A percentile compares a stretch with the other conserved stretches of the same genome.
Evolutionary conservation across 2,329 filamentous ascomycete genomes (phyloP).

Genomic region (Chlorencoelia australis): DNA sequence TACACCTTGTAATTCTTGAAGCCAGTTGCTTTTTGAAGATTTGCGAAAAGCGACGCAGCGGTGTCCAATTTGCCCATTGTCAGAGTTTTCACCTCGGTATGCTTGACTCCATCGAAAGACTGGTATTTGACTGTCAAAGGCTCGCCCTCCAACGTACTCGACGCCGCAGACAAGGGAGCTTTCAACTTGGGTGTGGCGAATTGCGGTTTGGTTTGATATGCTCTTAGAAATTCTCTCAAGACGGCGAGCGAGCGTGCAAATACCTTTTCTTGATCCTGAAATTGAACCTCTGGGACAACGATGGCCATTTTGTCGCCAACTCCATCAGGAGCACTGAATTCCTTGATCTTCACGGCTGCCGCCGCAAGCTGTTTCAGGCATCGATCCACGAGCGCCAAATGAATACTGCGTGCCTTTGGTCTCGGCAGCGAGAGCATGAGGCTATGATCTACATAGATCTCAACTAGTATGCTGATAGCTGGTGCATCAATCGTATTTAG

Average conservation of each 20-base stretch:
- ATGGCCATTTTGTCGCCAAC: conserved; percentile 45
- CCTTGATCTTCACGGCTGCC: conserved; percentile 48
- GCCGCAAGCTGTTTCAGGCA: conserved; percentile 61
- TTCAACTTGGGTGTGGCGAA: conserved; percentile 49
- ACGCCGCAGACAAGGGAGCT: conserved; percentile 40
- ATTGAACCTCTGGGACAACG: conserved; percentile 37
- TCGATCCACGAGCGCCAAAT: conserved; percentile 61
- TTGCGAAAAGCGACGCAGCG: conserved; percentile 56
- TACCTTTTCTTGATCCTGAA: conserved; percentile 45
- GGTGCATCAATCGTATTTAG: conserved; percentile 53
- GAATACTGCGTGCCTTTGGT: conserved; percentile 44
- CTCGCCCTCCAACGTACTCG: conserved; percentile 49
- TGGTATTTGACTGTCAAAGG: conserved; percentile 62
- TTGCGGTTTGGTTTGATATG: conserved; percentile 50
- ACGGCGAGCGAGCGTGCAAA: conserved; percentile 62
- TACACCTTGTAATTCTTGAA: conserved; percentile 70
- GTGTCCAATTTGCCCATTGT: conserved; percentile 63
- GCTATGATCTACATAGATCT: conserved; percentile 56
- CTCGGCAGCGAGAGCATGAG: conserved; percentile 41
- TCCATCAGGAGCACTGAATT: conserved; percentile 32
- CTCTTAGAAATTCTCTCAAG: conserved; percentile 55
- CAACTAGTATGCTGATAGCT: conserved; percentile 62
- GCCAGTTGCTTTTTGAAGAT: conserved; percentile 57
- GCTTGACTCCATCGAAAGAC: conserved; percentile 52
- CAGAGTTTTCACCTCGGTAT: conserved; percentile 51